Conservation (phyloP, 768 basidiomycete species). For the Tylopilus subfusipes region DNA sequence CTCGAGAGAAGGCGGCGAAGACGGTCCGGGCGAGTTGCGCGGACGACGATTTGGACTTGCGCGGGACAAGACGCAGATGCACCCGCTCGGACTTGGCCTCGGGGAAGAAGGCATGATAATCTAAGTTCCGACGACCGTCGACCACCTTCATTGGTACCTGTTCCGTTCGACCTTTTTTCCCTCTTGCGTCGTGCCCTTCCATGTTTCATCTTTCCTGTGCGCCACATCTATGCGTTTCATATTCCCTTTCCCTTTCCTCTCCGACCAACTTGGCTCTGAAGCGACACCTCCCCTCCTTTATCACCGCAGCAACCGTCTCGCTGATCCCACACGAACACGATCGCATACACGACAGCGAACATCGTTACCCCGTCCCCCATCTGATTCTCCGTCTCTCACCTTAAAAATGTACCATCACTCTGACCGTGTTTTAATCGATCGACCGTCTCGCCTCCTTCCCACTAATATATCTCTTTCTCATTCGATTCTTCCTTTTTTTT, state of each 20-base stretch:
- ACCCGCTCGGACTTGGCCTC: neutral
- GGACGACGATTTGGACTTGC: conserved; percentile 19
- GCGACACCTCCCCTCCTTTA: neutral
- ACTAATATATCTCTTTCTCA: neutral
- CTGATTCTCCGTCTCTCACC: neutral
- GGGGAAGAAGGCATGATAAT: conserved; percentile 16
- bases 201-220: neutral
- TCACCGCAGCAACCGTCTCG: too few species aligned
- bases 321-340: neutral
- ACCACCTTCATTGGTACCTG: neutral
- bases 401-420: conserved; percentile 9
- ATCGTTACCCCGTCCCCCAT: neutral
- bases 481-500: neutral
- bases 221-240: neutral
- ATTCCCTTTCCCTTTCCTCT: neutral
- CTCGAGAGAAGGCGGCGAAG: neutral
- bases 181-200: neutral
- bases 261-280: neutral
- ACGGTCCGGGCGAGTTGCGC: conserved; percentile 3
- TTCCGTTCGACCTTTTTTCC: too few species aligned
- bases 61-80: conserved; percentile 15
- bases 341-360: neutral
- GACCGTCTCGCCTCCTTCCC: neutral
- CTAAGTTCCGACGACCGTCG: conserved; percentile 1
- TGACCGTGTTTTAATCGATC: neutral